Evolutionary conservation across 2,329 filamentous ascomycete species (phyloP).

Genomic region (Pseudogymnoascus sp.): DNA sequence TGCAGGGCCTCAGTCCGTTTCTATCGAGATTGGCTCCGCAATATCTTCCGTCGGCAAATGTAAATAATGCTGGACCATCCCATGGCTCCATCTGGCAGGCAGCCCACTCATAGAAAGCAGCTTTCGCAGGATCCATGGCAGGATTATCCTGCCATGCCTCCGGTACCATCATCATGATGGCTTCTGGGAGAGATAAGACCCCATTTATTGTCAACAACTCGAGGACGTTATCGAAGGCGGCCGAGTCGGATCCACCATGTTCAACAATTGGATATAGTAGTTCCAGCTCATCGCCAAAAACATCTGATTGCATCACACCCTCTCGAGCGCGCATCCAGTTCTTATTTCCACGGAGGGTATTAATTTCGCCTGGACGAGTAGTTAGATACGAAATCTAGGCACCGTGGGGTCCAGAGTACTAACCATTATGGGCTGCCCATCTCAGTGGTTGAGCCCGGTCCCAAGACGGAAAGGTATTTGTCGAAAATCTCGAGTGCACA

Average conservation of each 20-base stretch:
- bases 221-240: constrained; percentile 93
- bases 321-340: constrained; percentile 99
- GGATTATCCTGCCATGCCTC: constrained; percentile 96
- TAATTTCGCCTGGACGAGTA: constrained; percentile 64
- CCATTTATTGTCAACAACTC: constrained; percentile 93
- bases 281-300: constrained; percentile 90
- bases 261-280: constrained; percentile 89
- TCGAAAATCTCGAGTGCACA: constrained; percentile 95
- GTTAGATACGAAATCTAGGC: constrained; percentile 25
- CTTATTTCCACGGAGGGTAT: constrained; percentile 94
- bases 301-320: constrained; percentile 84
- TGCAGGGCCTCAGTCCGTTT: constrained; percentile 89
- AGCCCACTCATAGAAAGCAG: constrained; percentile 97
- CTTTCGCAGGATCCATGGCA: constrained; percentile 87
- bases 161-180: constrained; percentile 97
- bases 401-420: constrained; percentile 22
- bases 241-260: constrained; percentile 92
- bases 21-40: constrained; percentile 95
- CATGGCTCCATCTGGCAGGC: constrained; percentile 98
- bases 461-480: constrained; percentile 97
- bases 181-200: constrained; percentile 87
- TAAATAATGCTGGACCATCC: constrained; percentile 95
- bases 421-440: constrained; percentile 95
- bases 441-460: constrained; percentile 91
- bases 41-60: constrained; percentile 91